These are phyloP conservation scores for Neofusicoccum ribis DNA, from an alignment of 2,329 filamentous ascomycete genomes.

Conservation along the genomic window DNA sequence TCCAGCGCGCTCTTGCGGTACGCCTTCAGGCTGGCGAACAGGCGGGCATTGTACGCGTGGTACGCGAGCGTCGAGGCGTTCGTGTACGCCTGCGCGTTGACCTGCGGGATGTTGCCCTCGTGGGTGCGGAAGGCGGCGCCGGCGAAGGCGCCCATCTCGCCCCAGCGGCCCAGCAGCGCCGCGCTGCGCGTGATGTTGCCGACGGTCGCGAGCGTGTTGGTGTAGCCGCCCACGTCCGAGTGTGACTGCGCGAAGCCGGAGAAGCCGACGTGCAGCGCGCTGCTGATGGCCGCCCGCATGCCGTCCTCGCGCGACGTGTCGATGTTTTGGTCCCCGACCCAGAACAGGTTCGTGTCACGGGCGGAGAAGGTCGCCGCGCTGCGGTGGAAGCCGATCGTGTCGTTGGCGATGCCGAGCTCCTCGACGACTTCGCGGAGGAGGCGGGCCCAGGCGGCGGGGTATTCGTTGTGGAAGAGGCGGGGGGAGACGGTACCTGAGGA, in stretches of 20 bases:
- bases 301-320: conserved; percentile 38
- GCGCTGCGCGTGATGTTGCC: conserved; percentile 37
- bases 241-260: conserved; percentile 38
- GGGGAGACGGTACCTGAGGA: conserved; percentile 30
- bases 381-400: conserved; percentile 38
- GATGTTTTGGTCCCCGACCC: conserved; percentile 41
- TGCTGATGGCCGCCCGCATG: conserved; percentile 37
- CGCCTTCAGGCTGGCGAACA: conserved; percentile 36
- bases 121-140: conserved; percentile 39
- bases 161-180: conserved; percentile 40
- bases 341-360: conserved; percentile 40
- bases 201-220: conserved; percentile 30
- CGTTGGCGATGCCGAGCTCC: conserved; percentile 29
- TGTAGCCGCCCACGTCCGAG: conserved; percentile 41
- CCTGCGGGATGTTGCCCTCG: conserved; percentile 39
- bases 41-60: conserved; percentile 37
- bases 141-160: conserved; percentile 37
- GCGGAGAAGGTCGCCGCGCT: conserved; percentile 35
- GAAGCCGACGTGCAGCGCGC: conserved; percentile 39
- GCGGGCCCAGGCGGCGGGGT: conserved; percentile 36
- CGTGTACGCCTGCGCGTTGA: conserved; percentile 41
- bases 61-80: conserved; percentile 36
- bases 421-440: conserved; percentile 34
- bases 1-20: conserved; percentile 34
- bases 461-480: conserved; percentile 38